A percentile compares a stretch with the other conserved stretches of the same genome.
Evolutionary conservation across 106 monocot species (phyloP).

Genomic region (Posidonia australis): DNA sequence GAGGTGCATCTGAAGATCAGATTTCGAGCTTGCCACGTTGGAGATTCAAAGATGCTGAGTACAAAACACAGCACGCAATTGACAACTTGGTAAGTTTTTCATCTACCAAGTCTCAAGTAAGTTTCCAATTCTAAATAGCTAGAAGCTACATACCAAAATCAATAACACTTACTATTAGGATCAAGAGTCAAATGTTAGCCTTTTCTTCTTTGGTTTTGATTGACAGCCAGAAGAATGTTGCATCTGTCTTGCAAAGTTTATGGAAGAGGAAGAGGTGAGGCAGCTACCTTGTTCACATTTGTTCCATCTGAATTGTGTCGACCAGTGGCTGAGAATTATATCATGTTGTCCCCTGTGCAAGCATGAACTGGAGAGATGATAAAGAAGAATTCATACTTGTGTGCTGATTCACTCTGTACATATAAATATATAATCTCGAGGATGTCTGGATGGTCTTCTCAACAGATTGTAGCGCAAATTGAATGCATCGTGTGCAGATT

Average conservation of each 20-base stretch:
- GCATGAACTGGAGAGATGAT: constrained; percentile 36
- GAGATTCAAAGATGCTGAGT: constrained; percentile 35
- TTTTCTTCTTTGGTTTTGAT: not conserved
- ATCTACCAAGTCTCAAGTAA: no score
- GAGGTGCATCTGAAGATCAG: constrained; percentile 72
- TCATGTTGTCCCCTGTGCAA: constrained; percentile 92
- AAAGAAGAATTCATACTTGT: not conserved
- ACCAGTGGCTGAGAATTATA: constrained; percentile 78
- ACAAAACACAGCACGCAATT: not conserved
- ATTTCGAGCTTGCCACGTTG: constrained; percentile 47
- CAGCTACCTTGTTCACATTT: constrained; percentile 74
- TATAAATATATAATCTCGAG: no score
- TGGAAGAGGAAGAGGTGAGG: constrained; percentile 62
- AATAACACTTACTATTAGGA: no score
- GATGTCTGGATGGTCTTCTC: no score
- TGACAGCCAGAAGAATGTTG: constrained; percentile 72
- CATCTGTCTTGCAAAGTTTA: constrained; percentile 73
- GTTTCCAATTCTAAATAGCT: no score
- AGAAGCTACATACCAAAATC: no score
- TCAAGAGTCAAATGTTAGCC: no score
- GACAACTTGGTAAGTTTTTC: constrained; percentile 31
- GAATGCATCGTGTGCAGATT: not conserved
- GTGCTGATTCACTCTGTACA: not conserved
- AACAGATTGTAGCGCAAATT: not conserved
- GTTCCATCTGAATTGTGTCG: constrained; percentile 73